A percentile compares a stretch with the other conserved stretches of the same genome.
Conservation (phyloP, 192 early-diverging fungal species). For the Backusella macrospora region DNA sequence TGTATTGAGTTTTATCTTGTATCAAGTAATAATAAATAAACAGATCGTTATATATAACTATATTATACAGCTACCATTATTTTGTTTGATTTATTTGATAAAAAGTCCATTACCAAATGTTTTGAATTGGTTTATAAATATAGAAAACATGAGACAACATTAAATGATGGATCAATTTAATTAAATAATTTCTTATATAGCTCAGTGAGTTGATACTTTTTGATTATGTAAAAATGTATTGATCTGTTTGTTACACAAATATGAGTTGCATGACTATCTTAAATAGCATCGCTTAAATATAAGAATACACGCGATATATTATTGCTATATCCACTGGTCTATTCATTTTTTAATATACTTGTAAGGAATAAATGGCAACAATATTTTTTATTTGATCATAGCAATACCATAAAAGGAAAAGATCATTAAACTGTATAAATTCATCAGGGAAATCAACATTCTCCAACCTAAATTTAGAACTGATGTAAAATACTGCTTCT, state of each 20-base stretch:
- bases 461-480: not conserved
- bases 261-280: not conserved
- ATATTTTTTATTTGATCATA: not conserved
- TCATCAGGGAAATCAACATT: not conserved
- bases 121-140: too few relatives aligned
- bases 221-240: not conserved
- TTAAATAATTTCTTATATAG: too few relatives aligned
- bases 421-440: not conserved
- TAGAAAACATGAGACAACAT: too few relatives aligned
- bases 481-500: not conserved
- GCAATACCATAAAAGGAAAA: not conserved
- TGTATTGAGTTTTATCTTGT: too few relatives aligned
- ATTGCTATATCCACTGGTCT: not conserved
- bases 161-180: too few relatives aligned
- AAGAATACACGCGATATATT: not conserved
- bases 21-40: too few relatives aligned
- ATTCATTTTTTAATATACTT: not conserved
- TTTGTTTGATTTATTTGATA: too few relatives aligned
- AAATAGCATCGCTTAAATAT: too few relatives aligned
- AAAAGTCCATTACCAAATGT: too few relatives aligned
- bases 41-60: too few relatives aligned
- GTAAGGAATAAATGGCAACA: not conserved
- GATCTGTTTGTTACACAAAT: not conserved
- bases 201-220: not conserved
- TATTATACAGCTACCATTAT: too few relatives aligned